phyloP scores from a whole-genome alignment of 2,329 filamentous ascomycete genomes.

The Sporothrix protearum region DNA sequence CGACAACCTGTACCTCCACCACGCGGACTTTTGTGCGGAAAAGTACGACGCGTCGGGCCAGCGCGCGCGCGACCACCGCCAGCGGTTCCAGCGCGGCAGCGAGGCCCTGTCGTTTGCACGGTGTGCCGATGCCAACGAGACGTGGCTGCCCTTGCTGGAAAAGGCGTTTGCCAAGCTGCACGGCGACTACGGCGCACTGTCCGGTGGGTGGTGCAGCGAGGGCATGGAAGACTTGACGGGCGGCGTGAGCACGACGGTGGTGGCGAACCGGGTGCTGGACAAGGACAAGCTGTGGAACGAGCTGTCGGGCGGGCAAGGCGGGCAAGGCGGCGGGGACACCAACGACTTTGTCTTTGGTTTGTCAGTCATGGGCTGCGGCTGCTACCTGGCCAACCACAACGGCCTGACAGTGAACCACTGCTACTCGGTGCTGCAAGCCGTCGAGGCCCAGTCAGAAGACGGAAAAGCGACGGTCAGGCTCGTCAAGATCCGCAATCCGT shows the following conservation, averaged over 20 bases:
- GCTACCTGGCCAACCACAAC: constrained; percentile 18
- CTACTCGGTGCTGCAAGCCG: constrained; percentile 49
- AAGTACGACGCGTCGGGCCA: constrained; percentile 37
- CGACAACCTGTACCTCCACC: constrained; percentile 63
- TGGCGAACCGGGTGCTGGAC: constrained; percentile 56
- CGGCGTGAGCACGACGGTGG: constrained; percentile 55
- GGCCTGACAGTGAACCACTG: constrained; percentile 43
- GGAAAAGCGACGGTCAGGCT: constrained; percentile 39
- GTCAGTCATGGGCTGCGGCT: constrained; percentile 33
- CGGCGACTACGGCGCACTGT: constrained; percentile 65
- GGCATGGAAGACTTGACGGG: constrained; percentile 51
- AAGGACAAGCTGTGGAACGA: constrained; percentile 70
- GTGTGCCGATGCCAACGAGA: constrained; percentile 66
- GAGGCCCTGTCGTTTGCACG: constrained; percentile 67
- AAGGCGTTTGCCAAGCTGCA: constrained; percentile 77
- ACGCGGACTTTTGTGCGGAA: constrained; percentile 48
- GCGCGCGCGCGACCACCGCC: constrained; percentile 59
- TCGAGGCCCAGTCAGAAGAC: constrained; percentile 44
- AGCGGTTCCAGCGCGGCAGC: constrained; percentile 63
- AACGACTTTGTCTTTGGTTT: constrained; percentile 61
- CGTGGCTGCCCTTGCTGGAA: constrained; percentile 69
- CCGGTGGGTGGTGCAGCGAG: constrained; percentile 61
- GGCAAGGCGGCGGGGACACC: constrained; percentile 43
- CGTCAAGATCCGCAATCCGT: constrained; percentile 59
- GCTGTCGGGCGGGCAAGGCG: constrained; percentile 39